Percentiles rank a stretch among this genome's conserved stretches.
phyloP scores from a whole-genome alignment of 805 yeast species.

The Kodamaea kakaduensis region DNA sequence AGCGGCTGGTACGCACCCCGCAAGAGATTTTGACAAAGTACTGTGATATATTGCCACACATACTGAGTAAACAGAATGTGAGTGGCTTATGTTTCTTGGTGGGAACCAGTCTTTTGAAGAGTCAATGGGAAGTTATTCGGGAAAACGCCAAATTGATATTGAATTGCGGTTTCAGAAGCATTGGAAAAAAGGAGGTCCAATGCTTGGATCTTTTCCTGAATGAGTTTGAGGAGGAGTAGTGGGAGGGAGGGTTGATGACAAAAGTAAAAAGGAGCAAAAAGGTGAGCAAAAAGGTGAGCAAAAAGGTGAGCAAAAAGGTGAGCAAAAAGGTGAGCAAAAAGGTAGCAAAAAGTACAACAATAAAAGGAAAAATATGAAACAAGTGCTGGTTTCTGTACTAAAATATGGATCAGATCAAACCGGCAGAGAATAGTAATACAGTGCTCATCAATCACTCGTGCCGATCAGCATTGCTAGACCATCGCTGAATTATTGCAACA shows the following conservation, averaged over 20 bases:
- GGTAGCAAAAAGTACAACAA: too few species aligned
- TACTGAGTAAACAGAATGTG: conserved; percentile 35
- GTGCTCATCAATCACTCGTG: too few species aligned
- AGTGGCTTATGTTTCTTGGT: conserved; percentile 41
- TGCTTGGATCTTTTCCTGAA: conserved; percentile 34
- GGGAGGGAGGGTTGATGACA: too few species aligned
- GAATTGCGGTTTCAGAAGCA: conserved; percentile 39
- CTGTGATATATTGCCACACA: conserved; percentile 29
- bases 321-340: neutral
- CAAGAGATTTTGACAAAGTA: conserved; percentile 31
- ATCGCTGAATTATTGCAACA: too few species aligned
- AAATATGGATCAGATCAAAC: too few species aligned
- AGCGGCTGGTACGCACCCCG: conserved; percentile 14
- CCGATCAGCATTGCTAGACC: too few species aligned
- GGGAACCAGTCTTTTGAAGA: conserved; percentile 31
- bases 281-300: too few species aligned
- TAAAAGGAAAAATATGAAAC: too few species aligned
- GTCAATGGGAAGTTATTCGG: conserved; percentile 42
- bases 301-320: too few species aligned
- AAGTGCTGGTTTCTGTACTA: too few species aligned
- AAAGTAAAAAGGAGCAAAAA: too few species aligned
- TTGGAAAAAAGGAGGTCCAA: conserved; percentile 33
- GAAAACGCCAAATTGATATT: conserved; percentile 41
- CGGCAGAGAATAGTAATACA: too few species aligned
- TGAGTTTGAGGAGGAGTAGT: conserved; percentile 11